Evolutionary conservation across 2,329 filamentous ascomycete species (phyloP).

Genomic region (Talaromyces islandicus): DNA sequence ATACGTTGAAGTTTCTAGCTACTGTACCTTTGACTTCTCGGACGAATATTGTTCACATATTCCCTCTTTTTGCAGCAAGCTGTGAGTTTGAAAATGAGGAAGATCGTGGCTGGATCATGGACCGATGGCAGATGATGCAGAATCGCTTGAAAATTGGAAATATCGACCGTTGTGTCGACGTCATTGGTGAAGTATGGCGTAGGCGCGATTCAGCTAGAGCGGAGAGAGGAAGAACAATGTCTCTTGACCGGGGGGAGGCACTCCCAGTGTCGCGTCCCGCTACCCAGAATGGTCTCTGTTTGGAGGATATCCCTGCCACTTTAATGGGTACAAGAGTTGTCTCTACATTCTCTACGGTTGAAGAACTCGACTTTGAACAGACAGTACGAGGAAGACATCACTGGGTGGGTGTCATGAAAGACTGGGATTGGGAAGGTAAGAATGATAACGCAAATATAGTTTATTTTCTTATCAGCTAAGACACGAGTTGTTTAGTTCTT

Average conservation of each 20-base stretch:
- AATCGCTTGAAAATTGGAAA: constrained; percentile 61
- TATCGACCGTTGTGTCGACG: constrained; percentile 59
- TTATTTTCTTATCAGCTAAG: constrained; percentile 6
- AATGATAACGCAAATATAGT: constrained; percentile 12
- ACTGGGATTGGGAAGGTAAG: constrained; percentile 68
- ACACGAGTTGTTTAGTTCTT: constrained; percentile 25
- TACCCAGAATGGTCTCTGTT: neutral
- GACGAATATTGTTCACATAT: constrained; percentile 63
- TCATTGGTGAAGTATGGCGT: constrained; percentile 62
- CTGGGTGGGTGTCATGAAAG: constrained; percentile 66
- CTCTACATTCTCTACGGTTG: constrained; percentile 26
- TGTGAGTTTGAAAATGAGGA: constrained; percentile 56
- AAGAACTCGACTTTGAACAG: constrained; percentile 51
- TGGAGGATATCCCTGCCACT: constrained; percentile 1
- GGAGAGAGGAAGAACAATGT: constrained; percentile 32
- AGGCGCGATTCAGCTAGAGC: constrained; percentile 52
- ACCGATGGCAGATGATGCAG: constrained; percentile 58
- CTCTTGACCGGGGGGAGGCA: constrained; percentile 15
- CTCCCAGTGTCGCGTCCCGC: constrained; percentile 8
- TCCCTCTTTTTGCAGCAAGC: constrained; percentile 61
- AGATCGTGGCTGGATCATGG: constrained; percentile 58
- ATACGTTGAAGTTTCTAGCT: constrained; percentile 56
- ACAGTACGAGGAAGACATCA: constrained; percentile 62
- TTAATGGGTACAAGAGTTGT: constrained; percentile 17
- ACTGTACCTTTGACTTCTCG: constrained; percentile 58